Conservation (phyloP, 495 filamentous ascomycete genomes). For the Lophium mytilinum region DNA sequence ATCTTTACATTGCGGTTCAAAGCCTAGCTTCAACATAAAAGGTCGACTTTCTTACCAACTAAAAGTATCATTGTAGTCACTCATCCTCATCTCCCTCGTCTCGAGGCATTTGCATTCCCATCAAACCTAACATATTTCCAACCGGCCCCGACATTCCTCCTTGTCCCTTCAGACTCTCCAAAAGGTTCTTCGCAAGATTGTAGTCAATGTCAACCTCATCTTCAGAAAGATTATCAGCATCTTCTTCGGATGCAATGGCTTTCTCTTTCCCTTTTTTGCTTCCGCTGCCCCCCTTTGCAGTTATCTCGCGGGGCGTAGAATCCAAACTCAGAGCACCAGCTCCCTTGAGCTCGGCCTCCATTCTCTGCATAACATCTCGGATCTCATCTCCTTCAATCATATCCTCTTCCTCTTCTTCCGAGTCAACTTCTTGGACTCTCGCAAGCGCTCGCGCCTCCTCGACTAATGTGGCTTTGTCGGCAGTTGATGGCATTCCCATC, state of each 20-base stretch:
- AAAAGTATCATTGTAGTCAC: not conserved
- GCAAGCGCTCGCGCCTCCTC: slow-evolving; percentile 28
- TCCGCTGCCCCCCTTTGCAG: slow-evolving; percentile 4
- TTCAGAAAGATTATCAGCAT: slow-evolving; percentile 27
- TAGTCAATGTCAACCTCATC: slow-evolving; percentile 59
- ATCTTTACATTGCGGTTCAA: too few species aligned
- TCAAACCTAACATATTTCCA: slow-evolving; percentile 74
- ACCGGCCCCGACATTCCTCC: slow-evolving; percentile 75
- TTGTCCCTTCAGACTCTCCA: slow-evolving; percentile 89
- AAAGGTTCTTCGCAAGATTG: slow-evolving; percentile 79
- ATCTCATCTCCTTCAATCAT: slow-evolving; percentile 61
- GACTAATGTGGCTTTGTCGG: slow-evolving; percentile 9
- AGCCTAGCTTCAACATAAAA: too few species aligned
- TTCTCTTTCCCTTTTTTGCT: slow-evolving; percentile 27
- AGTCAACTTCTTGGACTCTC: not conserved
- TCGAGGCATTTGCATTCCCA: slow-evolving; percentile 72
- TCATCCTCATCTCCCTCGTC: slow-evolving; percentile 51
- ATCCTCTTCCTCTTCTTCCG: slow-evolving; percentile 30
- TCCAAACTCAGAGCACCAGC: slow-evolving; percentile 68
- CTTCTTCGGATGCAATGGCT: slow-evolving; percentile 6
- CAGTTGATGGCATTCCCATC: slow-evolving; percentile 64
- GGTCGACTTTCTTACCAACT: too few species aligned
- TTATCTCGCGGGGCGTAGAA: not conserved
- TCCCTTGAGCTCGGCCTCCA: slow-evolving; percentile 73
- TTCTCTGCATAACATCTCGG: slow-evolving; percentile 59